These are phyloP conservation scores for Talaromyces sp. DNA, from an alignment of 2,329 filamentous ascomycete genomes.

Conservation along the genomic window DNA sequence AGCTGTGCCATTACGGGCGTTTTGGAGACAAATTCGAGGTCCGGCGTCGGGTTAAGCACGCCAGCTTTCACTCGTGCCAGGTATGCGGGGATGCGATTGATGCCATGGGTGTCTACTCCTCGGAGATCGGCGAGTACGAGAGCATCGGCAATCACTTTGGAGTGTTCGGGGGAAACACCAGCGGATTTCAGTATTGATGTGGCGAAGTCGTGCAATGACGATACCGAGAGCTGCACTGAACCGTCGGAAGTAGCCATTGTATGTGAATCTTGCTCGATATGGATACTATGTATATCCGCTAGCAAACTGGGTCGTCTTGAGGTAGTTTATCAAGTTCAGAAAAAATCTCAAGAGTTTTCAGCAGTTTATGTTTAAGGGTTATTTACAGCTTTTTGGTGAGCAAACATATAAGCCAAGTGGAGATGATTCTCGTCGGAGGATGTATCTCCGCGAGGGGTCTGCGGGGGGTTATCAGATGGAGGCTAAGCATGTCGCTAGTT, in stretches of 20 bases:
- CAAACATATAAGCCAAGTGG: neutral
- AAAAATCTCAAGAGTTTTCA: neutral
- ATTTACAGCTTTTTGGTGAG: neutral
- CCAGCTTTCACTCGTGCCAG: constrained; percentile 16
- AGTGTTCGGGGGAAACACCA: neutral
- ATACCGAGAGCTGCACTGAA: neutral
- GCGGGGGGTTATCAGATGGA: neutral
- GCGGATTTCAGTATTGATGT: neutral
- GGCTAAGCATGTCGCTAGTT: neutral
- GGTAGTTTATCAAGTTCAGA: neutral
- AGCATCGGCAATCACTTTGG: constrained; percentile 10
- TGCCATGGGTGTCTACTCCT: constrained; percentile 21
- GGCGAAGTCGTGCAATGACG: neutral
- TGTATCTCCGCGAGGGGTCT: neutral
- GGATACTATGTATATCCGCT: neutral
- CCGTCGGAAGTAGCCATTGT: neutral
- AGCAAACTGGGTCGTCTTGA: neutral
- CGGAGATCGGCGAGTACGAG: constrained; percentile 20
- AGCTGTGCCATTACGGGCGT: constrained; percentile 21
- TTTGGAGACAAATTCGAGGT: constrained; percentile 13
- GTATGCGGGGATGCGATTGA: constrained; percentile 19
- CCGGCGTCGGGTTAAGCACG: constrained; percentile 14
- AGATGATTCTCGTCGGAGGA: neutral
- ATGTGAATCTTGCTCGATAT: neutral
- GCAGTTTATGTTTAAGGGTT: neutral